These are phyloP conservation scores for Penicillium olsonii DNA, from an alignment of 2,329 filamentous ascomycete genomes.

Conservation along the genomic window DNA sequence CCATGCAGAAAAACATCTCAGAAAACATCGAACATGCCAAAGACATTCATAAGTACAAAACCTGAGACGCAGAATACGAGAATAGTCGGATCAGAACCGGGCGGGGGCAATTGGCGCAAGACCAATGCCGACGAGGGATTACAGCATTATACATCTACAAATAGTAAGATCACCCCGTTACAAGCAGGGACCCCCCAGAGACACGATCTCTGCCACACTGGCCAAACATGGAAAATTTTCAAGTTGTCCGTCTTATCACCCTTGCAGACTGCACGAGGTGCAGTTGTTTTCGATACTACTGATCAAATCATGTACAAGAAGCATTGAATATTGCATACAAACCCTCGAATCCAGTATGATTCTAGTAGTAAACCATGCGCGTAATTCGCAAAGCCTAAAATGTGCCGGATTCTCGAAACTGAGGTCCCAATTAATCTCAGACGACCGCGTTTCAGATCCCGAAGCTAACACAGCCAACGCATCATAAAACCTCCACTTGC, in stretches of 20 bases:
- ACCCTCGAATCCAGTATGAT: not conserved
- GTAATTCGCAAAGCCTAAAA: not conserved
- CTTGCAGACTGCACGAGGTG: not conserved
- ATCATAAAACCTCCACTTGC: slow-evolving; percentile 4
- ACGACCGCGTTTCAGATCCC: slow-evolving; percentile 2
- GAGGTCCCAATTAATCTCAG: slow-evolving; percentile 2
- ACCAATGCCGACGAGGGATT: slow-evolving; percentile 54
- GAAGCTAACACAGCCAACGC: slow-evolving; percentile 1
- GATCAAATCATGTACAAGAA: not conserved
- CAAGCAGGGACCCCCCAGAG: slow-evolving; percentile 1
- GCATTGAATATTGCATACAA: no score
- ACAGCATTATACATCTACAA: slow-evolving; percentile 41
- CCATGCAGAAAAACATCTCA: not conserved
- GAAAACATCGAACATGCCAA: not conserved
- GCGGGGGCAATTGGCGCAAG: slow-evolving; percentile 44
- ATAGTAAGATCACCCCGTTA: slow-evolving; percentile 4
- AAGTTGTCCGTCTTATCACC: not conserved
- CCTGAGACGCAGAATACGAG: not conserved
- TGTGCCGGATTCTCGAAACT: not conserved
- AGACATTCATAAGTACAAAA: not conserved
- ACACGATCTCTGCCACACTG: not conserved
- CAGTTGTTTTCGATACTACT: not conserved
- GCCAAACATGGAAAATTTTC: not conserved
- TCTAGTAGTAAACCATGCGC: not conserved
- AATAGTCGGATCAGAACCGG: not conserved